A percentile compares a stretch with the other conserved stretches of the same genome.
These are phyloP conservation scores for Solanum hybrid DNA, from an alignment of 305 asterid genomes.

Conservation along the genomic window DNA sequence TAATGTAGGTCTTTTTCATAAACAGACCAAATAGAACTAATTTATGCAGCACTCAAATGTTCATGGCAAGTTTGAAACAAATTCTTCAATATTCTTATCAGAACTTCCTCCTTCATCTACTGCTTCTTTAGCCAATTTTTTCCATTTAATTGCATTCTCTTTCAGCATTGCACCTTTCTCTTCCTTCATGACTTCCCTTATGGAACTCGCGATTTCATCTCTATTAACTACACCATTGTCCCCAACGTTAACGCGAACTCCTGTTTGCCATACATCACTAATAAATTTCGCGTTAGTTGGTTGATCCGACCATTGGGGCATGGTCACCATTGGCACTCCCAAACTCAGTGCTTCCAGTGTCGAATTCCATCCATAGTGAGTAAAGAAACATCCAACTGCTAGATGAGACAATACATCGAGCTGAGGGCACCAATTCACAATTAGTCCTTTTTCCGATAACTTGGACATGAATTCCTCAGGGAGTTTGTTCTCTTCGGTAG, in stretches of 20 bases:
- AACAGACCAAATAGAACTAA: neutral
- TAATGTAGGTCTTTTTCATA: neutral
- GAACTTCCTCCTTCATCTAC: conserved; percentile 41
- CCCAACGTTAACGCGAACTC: conserved; percentile 15
- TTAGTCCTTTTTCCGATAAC: conserved; percentile 26
- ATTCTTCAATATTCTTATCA: conserved; percentile 34
- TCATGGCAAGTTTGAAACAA: conserved; percentile 1
- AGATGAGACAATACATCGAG: conserved; percentile 36
- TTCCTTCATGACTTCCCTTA: conserved; percentile 29
- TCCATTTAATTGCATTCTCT: conserved; percentile 36
- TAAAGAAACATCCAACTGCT: conserved; percentile 39
- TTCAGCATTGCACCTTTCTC: conserved; percentile 21
- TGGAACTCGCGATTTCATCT: conserved; percentile 31
- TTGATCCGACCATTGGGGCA: conserved; percentile 36
- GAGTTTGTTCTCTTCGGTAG: conserved; percentile 33
- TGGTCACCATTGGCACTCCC: conserved; percentile 44
- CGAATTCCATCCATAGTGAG: conserved; percentile 61
- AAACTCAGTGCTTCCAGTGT: conserved; percentile 35
- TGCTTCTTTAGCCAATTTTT: conserved; percentile 40
- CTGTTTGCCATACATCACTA: conserved; percentile 37
- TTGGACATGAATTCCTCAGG: conserved; percentile 19
- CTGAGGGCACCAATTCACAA: conserved; percentile 46
- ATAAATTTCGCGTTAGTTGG: conserved; percentile 34
- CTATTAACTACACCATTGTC: conserved; percentile 20
- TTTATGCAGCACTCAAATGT: neutral